These are phyloP conservation scores for Lepidium africanum DNA, from an alignment of 345 rosid species.

Conservation along the genomic window DNA sequence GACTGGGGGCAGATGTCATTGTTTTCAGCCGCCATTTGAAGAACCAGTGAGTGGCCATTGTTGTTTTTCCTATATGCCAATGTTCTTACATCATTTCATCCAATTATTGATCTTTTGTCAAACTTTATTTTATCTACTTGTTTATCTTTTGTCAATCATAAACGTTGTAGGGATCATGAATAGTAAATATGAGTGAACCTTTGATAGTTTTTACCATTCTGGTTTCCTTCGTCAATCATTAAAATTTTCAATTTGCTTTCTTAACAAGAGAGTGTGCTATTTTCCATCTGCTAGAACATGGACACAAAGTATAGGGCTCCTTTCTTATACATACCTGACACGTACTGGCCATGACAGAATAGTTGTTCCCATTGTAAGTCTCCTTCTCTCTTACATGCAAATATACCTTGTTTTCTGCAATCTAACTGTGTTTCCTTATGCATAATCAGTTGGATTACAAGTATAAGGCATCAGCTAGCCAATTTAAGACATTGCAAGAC, in stretches of 20 bases:
- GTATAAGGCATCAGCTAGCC: constrained; percentile 33
- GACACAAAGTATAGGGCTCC: constrained; percentile 84
- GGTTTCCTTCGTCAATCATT: neutral
- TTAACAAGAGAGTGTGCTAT: constrained; percentile 1
- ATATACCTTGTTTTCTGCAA: neutral
- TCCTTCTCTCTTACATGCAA: neutral
- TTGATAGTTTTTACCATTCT: neutral
- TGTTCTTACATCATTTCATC: neutral
- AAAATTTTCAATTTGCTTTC: neutral
- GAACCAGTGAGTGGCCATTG: constrained; percentile 46
- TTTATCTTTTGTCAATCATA: neutral
- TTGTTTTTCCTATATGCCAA: neutral
- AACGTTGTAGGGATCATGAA: neutral
- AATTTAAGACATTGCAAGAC: constrained; percentile 37
- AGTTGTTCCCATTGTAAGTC: constrained; percentile 90
- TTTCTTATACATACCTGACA: constrained; percentile 80
- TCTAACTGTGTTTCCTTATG: neutral
- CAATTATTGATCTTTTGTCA: neutral
- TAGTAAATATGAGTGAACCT: neutral
- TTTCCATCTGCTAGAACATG: constrained; percentile 34
- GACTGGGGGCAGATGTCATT: constrained; percentile 93
- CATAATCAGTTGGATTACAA: constrained; percentile 71
- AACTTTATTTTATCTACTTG: neutral
- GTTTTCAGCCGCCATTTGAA: constrained; percentile 70
- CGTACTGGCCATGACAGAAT: constrained; percentile 73